Base-by-base conservation (phyloP, 257 asterid genomes). In the Salvia hispanica region DNA sequence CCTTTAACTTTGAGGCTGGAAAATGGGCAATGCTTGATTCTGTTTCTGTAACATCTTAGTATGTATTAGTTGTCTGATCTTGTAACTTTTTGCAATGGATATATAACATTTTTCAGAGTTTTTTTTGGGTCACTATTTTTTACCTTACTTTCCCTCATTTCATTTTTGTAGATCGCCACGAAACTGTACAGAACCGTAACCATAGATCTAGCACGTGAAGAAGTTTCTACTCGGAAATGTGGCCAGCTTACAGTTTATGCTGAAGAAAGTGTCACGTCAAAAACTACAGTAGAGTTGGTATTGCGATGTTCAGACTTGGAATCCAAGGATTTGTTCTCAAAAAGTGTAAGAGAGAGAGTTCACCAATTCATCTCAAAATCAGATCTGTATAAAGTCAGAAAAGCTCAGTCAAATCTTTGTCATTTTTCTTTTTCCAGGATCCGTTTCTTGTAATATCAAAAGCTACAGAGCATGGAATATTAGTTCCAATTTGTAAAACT, bases 401-500 rank as follows among this genome's bases (percentile, higher is more conserved):
- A 59, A 65, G 77, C 68, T 76, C 73, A 69, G 62, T 57, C 52
- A 28, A 58, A 52, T 51, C 33, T 66, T 43, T 76, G 34, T 77
- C 77, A 25, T 25, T 25, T 37, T 66, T 61, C 57, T 58, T 78
- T 78, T 79, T 83, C 71, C 85, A 94, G 99, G 99, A 94, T 75
- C 98, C 99, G 48, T 94, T 94, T 79, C 82, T 94, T 75, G 79
- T 88, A 71, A 80, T 94, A 67, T 91, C 96, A 53, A 94, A 87
- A 80, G 69, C 80, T 71, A 74, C 90, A 16, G 98, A 94, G 77
- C 75, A 78, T 81, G 96, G 89, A 66, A 50, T 69, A 3, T 69
- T 81, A 14, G 79, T 89, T 78, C 99, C 99, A 72, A 80, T 94
- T 75, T 86, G 93, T 92, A 94, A 94, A 86, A 94, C 99, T 58